A percentile compares a stretch with the other conserved stretches of the same genome.
phyloP scores from a whole-genome alignment of 148 eudicot genomes.

The Rhododendron molle region DNA sequence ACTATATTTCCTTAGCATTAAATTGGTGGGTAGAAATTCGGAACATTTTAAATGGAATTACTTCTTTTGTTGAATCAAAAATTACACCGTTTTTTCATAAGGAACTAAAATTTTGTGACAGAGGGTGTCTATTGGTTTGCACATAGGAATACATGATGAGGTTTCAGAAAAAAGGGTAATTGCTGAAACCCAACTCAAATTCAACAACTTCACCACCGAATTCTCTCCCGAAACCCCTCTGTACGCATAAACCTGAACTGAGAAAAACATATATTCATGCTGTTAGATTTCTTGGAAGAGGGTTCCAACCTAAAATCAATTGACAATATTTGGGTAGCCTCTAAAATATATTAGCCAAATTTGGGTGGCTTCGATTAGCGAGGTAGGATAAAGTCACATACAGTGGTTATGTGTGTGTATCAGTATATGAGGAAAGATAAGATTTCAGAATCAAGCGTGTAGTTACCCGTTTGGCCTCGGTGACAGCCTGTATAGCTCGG shows the following conservation, averaged over 20 bases:
- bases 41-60: no score
- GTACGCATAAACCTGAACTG: neutral
- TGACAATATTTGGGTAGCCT: no score
- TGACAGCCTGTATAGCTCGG: neutral
- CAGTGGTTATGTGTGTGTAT: neutral
- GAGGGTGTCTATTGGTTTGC: no score
- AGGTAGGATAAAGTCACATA: neutral
- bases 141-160: neutral
- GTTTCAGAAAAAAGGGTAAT: neutral
- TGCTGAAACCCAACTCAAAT: neutral
- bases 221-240: neutral
- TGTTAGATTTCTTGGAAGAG: no score
- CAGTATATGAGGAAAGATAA: neutral
- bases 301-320: no score
- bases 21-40: no score
- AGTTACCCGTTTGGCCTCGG: neutral
- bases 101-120: neutral
- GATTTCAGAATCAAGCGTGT: neutral
- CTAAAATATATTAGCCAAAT: no score
- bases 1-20: no score
- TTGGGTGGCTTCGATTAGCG: no score
- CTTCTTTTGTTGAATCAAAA: no score
- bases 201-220: neutral
- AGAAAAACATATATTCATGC: no score
- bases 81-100: no score